Conservation (phyloP, 441 rosid species). For the Biscutella auriculata region DNA sequence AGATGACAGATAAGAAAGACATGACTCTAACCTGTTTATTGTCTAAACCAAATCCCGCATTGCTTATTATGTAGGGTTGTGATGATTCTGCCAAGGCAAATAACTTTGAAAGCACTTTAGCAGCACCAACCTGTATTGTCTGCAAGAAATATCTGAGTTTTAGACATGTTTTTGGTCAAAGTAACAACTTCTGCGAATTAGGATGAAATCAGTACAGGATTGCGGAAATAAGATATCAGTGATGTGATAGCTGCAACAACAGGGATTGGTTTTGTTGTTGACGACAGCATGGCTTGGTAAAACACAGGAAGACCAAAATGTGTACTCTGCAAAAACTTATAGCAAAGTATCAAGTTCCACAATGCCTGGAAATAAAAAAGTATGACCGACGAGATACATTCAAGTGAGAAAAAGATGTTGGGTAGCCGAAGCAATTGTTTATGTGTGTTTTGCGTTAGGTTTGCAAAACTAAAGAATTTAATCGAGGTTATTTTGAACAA, state of each 20-base stretch:
- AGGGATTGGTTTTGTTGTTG: slow-evolving; percentile 60
- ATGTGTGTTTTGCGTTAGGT: neutral
- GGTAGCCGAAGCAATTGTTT: neutral
- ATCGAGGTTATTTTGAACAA: neutral
- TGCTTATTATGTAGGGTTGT: slow-evolving; percentile 40
- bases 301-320: slow-evolving; percentile 46
- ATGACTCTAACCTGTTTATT: slow-evolving; percentile 54
- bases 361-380: neutral
- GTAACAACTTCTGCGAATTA: neutral
- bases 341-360: slow-evolving; percentile 14
- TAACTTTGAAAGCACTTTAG: slow-evolving; percentile 51
- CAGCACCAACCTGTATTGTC: slow-evolving; percentile 72
- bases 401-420: neutral
- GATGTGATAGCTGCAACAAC: slow-evolving; percentile 69
- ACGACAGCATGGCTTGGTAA: slow-evolving; percentile 71
- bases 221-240: slow-evolving; percentile 55
- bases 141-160: slow-evolving; percentile 26
- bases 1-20: slow-evolving; percentile 9
- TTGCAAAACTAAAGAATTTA: slow-evolving; percentile 5
- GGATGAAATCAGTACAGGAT: slow-evolving; percentile 45
- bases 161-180: slow-evolving; percentile 7
- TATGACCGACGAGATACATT: slow-evolving; percentile 1
- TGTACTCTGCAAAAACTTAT: slow-evolving; percentile 42
- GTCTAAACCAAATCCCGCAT: slow-evolving; percentile 55
- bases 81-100: slow-evolving; percentile 44